These are phyloP conservation scores for Beauveria australis DNA, from an alignment of 2,329 filamentous ascomycete species.

Conservation along the genomic window DNA sequence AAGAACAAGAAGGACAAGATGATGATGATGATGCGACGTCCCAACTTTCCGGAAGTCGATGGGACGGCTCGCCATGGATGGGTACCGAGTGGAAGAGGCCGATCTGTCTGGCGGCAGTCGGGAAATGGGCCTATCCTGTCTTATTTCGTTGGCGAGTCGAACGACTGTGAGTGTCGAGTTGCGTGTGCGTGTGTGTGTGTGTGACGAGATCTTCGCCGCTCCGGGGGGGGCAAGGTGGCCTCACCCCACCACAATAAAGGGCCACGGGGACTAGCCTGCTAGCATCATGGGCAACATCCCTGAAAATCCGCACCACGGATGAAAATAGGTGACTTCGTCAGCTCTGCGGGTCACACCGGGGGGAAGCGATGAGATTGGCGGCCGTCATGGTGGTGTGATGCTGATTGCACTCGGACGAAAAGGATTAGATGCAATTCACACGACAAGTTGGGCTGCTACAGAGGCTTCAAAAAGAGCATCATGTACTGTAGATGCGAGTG, in stretches of 20 bases:
- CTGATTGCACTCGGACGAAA: no score
- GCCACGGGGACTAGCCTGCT: not conserved
- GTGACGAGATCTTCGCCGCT: slow-evolving; percentile 4
- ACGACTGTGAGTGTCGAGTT: not conserved
- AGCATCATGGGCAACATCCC: slow-evolving; percentile 5
- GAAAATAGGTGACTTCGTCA: not conserved
- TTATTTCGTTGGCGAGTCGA: not conserved
- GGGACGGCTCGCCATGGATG: not conserved
- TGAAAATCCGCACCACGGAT: not conserved
- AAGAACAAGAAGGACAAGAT: no score
- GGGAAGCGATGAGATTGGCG: not conserved
- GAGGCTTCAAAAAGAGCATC: no score
- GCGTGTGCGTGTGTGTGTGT: not conserved
- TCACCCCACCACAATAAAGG: slow-evolving; percentile 1
- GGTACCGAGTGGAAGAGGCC: not conserved
- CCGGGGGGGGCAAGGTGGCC: not conserved
- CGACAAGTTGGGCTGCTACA: no score
- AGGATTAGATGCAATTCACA: no score
- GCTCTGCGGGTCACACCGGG: not conserved
- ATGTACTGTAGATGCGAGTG: no score
- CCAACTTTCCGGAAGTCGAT: not conserved
- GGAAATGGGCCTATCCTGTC: not conserved
- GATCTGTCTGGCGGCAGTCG: not conserved
- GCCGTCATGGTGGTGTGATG: no score
- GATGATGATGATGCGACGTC: not conserved